These are phyloP conservation scores for Oryza rufipogon DNA, from an alignment of 176 grass and related monocot species.

Conservation along the genomic window DNA sequence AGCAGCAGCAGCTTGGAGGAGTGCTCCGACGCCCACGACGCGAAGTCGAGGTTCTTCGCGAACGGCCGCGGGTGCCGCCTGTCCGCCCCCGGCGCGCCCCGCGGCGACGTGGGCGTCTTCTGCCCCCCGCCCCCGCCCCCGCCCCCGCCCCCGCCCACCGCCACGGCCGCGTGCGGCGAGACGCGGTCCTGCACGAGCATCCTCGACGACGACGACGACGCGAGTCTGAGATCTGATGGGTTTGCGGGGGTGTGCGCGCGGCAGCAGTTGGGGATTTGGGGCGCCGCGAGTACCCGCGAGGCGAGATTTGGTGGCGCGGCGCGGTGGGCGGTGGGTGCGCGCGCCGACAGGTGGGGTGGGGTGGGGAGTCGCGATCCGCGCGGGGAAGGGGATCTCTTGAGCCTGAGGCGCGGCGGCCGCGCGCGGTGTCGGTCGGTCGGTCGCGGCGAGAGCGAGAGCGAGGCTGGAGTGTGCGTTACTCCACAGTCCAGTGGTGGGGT, in stretches of 20 bases:
- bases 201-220: background rate
- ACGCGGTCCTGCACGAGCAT: slow-evolving; percentile 86
- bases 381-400: background rate
- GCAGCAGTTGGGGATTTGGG: slow-evolving; percentile 44
- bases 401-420: slow-evolving; percentile 10
- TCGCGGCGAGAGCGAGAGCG: background rate
- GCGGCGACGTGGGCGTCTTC: slow-evolving; percentile 46
- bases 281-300: background rate
- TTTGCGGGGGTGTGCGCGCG: background rate
- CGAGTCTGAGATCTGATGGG: slow-evolving; percentile 27
- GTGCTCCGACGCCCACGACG: slow-evolving; percentile 78
- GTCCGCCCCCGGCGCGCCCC: slow-evolving; percentile 43
- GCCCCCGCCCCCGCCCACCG: background rate
- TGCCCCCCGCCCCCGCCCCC: no score
- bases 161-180: slow-evolving; percentile 39
- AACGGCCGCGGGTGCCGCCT: slow-evolving; percentile 53
- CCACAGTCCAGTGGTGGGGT: background rate
- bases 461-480: slow-evolving; percentile 52
- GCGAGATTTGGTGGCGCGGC: slow-evolving; percentile 53
- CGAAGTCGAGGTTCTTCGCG: slow-evolving; percentile 91
- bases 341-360: slow-evolving; percentile 54
- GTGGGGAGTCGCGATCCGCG: slow-evolving; percentile 47
- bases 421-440: slow-evolving; percentile 49
- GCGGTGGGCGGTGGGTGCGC: slow-evolving; percentile 24
- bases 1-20: slow-evolving; percentile 76